Evolutionary conservation across 2,329 filamentous ascomycete genomes (phyloP).

Genomic region (Pseudomassariella vexata): DNA sequence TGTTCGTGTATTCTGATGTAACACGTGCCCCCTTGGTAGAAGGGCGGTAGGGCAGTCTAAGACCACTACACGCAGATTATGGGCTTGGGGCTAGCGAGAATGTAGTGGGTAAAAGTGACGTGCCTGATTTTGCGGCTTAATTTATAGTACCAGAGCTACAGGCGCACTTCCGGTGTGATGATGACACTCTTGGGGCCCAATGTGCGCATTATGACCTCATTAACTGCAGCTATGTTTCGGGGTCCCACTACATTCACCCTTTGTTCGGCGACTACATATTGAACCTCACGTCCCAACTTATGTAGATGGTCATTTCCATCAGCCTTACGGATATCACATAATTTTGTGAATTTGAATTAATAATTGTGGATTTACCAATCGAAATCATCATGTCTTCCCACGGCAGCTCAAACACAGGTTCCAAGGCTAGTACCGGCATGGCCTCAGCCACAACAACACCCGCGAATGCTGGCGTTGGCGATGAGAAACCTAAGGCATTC

Average conservation of each 20-base stretch:
- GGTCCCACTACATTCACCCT: background rate
- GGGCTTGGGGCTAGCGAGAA: too few species aligned
- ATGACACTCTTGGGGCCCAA: too few species aligned
- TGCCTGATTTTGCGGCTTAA: too few species aligned
- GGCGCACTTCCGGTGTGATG: too few species aligned
- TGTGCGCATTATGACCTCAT: constrained; percentile 8
- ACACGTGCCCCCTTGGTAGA: too few species aligned
- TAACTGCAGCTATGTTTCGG: too few species aligned
- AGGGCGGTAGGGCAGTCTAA: too few species aligned
- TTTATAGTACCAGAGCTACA: too few species aligned
- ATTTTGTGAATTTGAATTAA: background rate
- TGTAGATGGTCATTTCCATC: background rate
- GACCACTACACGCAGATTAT: too few species aligned
- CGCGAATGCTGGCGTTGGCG: constrained; percentile 22
- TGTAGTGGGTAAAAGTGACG: too few species aligned
- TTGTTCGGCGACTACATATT: background rate
- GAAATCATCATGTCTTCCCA: constrained; percentile 20
- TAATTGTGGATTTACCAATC: background rate
- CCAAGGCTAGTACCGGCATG: constrained; percentile 21
- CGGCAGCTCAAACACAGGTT: constrained; percentile 24
- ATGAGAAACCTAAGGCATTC: constrained; percentile 33
- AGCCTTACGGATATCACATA: background rate
- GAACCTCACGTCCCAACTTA: too few species aligned
- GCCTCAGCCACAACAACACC: constrained; percentile 21
- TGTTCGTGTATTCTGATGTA: too few species aligned